Base-by-base conservation (phyloP, 2,329 filamentous ascomycete species). In the Colletotrichum tanaceti region DNA sequence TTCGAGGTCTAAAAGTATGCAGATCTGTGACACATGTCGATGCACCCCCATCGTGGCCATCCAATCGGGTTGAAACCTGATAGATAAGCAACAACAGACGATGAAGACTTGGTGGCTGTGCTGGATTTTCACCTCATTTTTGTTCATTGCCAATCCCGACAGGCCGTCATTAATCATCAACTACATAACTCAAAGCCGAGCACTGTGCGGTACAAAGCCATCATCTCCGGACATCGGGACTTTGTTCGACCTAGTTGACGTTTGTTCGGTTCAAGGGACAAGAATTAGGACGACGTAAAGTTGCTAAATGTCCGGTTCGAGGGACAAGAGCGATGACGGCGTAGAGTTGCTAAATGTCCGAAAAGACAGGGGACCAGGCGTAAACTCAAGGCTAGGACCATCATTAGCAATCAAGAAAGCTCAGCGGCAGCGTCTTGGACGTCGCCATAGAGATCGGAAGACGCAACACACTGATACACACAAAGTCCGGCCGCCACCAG, bases 331-430 rank as follows among this genome's bases (percentile, higher is more conserved):
- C 59, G 61, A 50, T 38, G 65, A 68, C 50, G 65, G 57, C 18
- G 49, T 16, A 68, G 52, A 68, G 65, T 65, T 68, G 47, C n/a
- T n/a, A 18, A 44, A 39, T 65, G 61, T 65, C 65, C 62, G 62
- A n/a, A 46, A 28, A 28, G 35, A 39, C 54, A 57, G 54, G 62
- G 28, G 38, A 35, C 43, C 50, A 39, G 65, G 41, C 55, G 28
- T 11, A 24, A 60, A 28, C 43, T 44, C 35, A 55, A 16, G 52
- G 20, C 22, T 2, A 28, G 44, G 22, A 24, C 32, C 28, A 41
- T 22, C 2, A 14, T 13, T 22, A 22, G 35, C 39, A 41, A 54
- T 18, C 24, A 24, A n/a, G 7, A 16, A 43, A 35, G 18, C 24
- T 43, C 55, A n/a, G 53, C 41, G 32, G 53, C 24, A 14, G 32